Conservation (phyloP, 768 basidiomycete genomes). For the Fistulinella prunicolor region DNA sequence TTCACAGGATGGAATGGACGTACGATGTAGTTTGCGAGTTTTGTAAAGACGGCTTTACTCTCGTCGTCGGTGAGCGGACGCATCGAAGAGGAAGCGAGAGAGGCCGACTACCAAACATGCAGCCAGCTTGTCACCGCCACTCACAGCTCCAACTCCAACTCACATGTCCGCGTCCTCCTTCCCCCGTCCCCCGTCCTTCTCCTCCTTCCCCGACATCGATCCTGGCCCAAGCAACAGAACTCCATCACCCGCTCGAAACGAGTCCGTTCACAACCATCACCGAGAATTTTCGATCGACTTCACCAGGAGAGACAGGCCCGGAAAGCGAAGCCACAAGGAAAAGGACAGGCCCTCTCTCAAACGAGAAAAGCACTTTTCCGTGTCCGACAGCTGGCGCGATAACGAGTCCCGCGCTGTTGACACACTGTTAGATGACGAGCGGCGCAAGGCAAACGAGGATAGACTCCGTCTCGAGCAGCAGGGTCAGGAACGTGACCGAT, state of each 20-base stretch:
- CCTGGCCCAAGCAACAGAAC: constrained; percentile 37
- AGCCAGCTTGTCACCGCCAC: constrained; percentile 19
- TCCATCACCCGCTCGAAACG: constrained; percentile 12
- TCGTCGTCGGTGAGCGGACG: constrained; percentile 96
- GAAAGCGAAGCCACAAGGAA: constrained; percentile 24
- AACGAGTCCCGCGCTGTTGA: too few species aligned
- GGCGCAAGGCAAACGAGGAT: constrained; percentile 35
- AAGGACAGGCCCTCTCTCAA: constrained; percentile 29
- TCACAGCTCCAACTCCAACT: not conserved
- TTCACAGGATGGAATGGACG: constrained; percentile 24
- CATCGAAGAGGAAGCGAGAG: constrained; percentile 49
- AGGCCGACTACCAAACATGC: too few species aligned
- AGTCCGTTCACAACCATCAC: too few species aligned
- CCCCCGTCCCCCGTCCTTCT: constrained; percentile 62
- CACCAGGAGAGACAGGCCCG: constrained; percentile 18
- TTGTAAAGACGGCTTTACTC: constrained; percentile 93
- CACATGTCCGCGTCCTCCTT: constrained; percentile 56
- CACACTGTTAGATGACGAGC: constrained; percentile 29
- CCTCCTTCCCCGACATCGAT: constrained; percentile 66
- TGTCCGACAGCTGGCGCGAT: constrained; percentile 24
- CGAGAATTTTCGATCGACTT: constrained; percentile 13
- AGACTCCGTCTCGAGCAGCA: constrained; percentile 22
- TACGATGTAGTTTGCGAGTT: constrained; percentile 96
- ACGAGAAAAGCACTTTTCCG: constrained; percentile 30
- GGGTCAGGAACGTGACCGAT: constrained; percentile 19